Base-by-base conservation (phyloP, 768 basidiomycete genomes). In the Calocybe gangraenosa region DNA sequence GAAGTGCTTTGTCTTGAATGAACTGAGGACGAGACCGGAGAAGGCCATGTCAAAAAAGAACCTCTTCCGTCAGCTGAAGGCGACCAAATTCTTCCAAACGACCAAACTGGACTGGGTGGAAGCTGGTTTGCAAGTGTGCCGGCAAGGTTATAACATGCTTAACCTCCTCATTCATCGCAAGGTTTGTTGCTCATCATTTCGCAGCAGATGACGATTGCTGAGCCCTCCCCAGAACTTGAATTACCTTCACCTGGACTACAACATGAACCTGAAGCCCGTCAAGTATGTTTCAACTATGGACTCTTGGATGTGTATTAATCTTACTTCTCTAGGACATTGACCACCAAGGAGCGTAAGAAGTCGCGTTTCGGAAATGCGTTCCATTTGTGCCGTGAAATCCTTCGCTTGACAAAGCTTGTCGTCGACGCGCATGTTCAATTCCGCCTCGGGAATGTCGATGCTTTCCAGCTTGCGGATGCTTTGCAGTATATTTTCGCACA, bases 11-110 rank as follows among this genome's bases (percentile, higher is more conserved):
- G 96, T 99, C 14, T 74, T 98, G 55, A 99, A 99, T 62, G 92
- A 94, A 64, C 74, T 99, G 35, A 84, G 89, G 58, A 84, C 84
- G 43, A 76, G 89, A 37, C 77, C 84, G 4, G 93, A 96, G 65
- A 98, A 96, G 67, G 87, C 96, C 7, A 95, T 96, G 89, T 87
- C 90, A 52, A 98, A 95, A 81, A 92, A 95, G 71, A 96, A 94
- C 60, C 62, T 98, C 40, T 98, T 99, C 79, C 78, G 92, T 35
- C 90, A 93, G 60, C 74, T 93, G 46, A 98, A 97, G 68, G 86
- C 90, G n/a, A 99, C 96, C 47, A 98, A 98, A 67, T 99, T 99
- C 70, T 99, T 99, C 84, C 96, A 98, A 73, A 92, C 90, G 11
- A 99, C 96, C 3, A 91, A 79, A 53, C 68, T 99, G 54, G 96